Percentiles rank a stretch among this genome's conserved stretches.
phyloP scores from a whole-genome alignment of 805 yeast genomes.

The Metschnikowia baotianmanensis region DNA sequence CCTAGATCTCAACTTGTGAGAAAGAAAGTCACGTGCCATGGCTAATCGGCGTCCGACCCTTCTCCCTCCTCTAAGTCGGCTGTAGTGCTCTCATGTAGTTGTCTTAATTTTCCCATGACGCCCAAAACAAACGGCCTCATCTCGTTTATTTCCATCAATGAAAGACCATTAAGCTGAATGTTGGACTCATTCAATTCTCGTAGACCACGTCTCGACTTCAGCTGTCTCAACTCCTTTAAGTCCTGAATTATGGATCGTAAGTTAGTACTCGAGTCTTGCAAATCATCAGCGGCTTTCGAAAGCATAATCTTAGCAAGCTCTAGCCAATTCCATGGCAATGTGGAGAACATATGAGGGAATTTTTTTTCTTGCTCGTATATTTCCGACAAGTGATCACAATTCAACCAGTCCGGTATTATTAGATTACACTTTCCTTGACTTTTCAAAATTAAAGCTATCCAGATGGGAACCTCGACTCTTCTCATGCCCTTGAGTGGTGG shows the following conservation, averaged over 20 bases:
- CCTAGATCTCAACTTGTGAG: background rate
- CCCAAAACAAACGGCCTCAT: slow-evolving; percentile 76
- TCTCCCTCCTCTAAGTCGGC: slow-evolving; percentile 14
- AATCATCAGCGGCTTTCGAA: slow-evolving; percentile 72
- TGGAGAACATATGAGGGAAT: slow-evolving; percentile 57
- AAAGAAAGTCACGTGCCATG: slow-evolving; percentile 13
- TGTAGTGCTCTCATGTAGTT: slow-evolving; percentile 41
- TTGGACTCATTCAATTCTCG: slow-evolving; percentile 76
- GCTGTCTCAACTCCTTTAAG: slow-evolving; percentile 74
- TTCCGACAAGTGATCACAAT: slow-evolving; percentile 48
- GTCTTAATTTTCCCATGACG: slow-evolving; percentile 76
- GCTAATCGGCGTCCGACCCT: slow-evolving; percentile 12
- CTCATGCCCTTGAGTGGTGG: slow-evolving; percentile 68
- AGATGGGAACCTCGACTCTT: slow-evolving; percentile 69
- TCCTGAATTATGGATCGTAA: slow-evolving; percentile 75
- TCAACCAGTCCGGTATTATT: slow-evolving; percentile 84
- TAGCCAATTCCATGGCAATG: slow-evolving; percentile 86
- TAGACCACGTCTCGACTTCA: slow-evolving; percentile 80
- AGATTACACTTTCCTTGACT: slow-evolving; percentile 84
- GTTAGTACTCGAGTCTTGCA: slow-evolving; percentile 68
- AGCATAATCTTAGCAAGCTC: slow-evolving; percentile 72
- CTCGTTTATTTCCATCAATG: slow-evolving; percentile 84
- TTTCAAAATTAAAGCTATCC: slow-evolving; percentile 84
- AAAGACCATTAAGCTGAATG: slow-evolving; percentile 77
- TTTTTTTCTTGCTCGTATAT: slow-evolving; percentile 66